Evolutionary conservation across 345 rosid genomes (phyloP).

Genomic region (Isatis tinctoria): DNA sequence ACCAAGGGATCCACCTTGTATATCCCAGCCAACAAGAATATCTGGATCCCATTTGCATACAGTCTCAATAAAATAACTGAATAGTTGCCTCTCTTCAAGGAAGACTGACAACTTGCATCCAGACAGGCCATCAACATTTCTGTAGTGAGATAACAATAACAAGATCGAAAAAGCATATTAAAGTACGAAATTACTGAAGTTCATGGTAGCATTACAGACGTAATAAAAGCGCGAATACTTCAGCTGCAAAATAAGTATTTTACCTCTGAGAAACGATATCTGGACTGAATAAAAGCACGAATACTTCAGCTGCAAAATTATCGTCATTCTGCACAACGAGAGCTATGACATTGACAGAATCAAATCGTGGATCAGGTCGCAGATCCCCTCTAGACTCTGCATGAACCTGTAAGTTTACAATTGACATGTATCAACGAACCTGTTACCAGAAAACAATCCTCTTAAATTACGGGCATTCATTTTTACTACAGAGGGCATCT

Average conservation of each 20-base stretch:
- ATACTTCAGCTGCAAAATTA: slow-evolving; percentile 40
- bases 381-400: slow-evolving; percentile 87
- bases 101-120: slow-evolving; percentile 53
- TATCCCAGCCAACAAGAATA: slow-evolving; percentile 87
- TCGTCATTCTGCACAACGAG: slow-evolving; percentile 69
- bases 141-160: slow-evolving; percentile 30
- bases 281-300: slow-evolving; percentile 53
- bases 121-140: slow-evolving; percentile 71
- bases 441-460: slow-evolving; percentile 3
- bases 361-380: slow-evolving; percentile 84
- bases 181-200: background rate
- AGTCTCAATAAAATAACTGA: slow-evolving; percentile 49
- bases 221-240: background rate
- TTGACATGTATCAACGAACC: slow-evolving; percentile 1
- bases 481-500: background rate
- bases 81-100: slow-evolving; percentile 60
- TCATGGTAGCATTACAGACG: background rate
- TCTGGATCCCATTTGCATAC: slow-evolving; percentile 72
- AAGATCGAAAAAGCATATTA: slow-evolving; percentile 9
- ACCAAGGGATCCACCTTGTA: slow-evolving; percentile 91
- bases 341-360: slow-evolving; percentile 64
- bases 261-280: slow-evolving; percentile 51
- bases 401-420: slow-evolving; percentile 53
- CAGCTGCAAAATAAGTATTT: slow-evolving; percentile 8
- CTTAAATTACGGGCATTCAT: background rate